Conservation (phyloP, 2,329 filamentous ascomycete genomes). For the Hymenoscyphus fraxineus region DNA sequence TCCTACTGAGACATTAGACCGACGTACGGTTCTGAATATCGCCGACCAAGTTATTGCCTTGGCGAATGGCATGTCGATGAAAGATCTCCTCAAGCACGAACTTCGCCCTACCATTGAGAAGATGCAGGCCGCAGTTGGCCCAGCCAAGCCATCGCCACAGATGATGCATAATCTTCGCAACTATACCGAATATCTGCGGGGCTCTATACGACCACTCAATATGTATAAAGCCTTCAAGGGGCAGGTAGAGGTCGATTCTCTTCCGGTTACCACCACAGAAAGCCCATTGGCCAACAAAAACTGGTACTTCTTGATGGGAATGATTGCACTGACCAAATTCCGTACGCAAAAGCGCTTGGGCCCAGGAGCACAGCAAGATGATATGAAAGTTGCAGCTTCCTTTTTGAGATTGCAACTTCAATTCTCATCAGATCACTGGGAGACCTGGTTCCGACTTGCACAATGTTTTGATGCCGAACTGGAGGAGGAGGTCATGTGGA, state of each 20-base stretch:
- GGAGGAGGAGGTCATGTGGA: constrained; percentile 41
- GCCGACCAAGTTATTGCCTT: constrained; percentile 81
- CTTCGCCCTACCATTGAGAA: constrained; percentile 88
- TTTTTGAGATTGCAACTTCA: constrained; percentile 39
- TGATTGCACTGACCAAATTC: constrained; percentile 85
- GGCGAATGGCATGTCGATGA: constrained; percentile 79
- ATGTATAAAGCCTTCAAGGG: constrained; percentile 80
- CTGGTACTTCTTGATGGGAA: constrained; percentile 89
- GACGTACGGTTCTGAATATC: constrained; percentile 72
- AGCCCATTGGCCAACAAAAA: constrained; percentile 72
- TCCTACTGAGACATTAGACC: constrained; percentile 71
- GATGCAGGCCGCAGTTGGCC: constrained; percentile 82
- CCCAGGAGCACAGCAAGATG: constrained; percentile 37
- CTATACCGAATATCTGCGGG: constrained; percentile 75
- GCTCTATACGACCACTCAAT: constrained; percentile 75
- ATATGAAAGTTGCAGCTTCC: constrained; percentile 36
- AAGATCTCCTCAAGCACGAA: constrained; percentile 87
- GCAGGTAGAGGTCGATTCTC: constrained; percentile 67
- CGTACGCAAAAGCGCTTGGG: constrained; percentile 35
- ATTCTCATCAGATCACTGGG: constrained; percentile 38
- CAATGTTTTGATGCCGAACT: constrained; percentile 40
- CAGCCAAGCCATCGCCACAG: constrained; percentile 71
- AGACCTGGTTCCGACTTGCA: constrained; percentile 41
- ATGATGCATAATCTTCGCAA: constrained; percentile 86
- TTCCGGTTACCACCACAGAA: constrained; percentile 65